Base-by-base conservation (phyloP, 2,329 filamentous ascomycete species). In the Cladosporium sp. region DNA sequence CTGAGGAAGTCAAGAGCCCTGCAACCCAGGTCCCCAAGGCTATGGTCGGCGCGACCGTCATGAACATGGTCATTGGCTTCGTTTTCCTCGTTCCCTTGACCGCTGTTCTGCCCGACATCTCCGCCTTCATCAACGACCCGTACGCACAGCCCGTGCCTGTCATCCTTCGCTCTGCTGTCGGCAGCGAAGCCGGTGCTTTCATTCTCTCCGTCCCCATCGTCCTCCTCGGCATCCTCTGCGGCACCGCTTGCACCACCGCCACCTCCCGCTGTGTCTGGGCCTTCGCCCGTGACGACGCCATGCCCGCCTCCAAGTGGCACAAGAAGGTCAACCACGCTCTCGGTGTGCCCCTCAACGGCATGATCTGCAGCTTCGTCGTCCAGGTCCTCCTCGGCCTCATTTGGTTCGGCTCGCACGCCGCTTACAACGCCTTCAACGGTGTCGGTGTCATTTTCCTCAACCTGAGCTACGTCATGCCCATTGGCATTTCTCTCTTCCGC, bases 11-110 rank as follows among this genome's bases (percentile, higher is more conserved):
- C 11, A 74, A 78, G 62, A 71, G 81, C 42, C 85, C 85, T 4
- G 74, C 82, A 0, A 80, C 75, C 2, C 85, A 88, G 65, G 84
- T 88, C 7, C 84, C 85, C 58, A 85, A 84, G 66, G 85, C 85
- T 59, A 86, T 89, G 81, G 83, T 87, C 40, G 58, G 60, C 30
- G 58, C 84, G 56, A 76, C 88, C 58, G 57, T 82, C 58, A 76
- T 88, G 68, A 88, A 88, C 74, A 80, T 78, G 43, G 62, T 85
- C 56, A 80, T 78, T 54, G 85, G 85, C 36, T 73, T 88, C 20
- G 68, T 88, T 56, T 86, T 86, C 70, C 72, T 88, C 57, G 77
- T 89, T 50, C 83, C 84, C 1, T 70, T 88, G 50, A 73, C 84
- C 58, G 88, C 87, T 65, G 83, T 88, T 52, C 73, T 89, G 4